Conservation (phyloP, 345 rosid species). For the Populus simonii region DNA sequence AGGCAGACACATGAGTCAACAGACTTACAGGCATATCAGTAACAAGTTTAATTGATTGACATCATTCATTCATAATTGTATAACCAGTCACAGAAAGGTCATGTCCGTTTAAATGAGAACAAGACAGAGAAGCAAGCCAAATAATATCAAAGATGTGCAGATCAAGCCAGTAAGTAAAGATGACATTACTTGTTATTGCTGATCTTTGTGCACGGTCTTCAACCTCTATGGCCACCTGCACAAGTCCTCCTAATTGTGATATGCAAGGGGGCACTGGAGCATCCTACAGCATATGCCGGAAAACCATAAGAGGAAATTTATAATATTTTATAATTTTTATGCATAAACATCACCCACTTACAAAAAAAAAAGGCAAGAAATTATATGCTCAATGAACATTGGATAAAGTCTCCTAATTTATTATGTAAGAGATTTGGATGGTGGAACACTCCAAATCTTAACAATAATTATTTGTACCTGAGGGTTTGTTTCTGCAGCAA, state of each 20-base stretch:
- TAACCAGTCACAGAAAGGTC: neutral
- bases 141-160: neutral
- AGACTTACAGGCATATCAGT: neutral
- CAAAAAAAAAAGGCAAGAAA: neutral
- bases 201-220: conserved; percentile 93
- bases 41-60: neutral
- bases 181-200: conserved; percentile 73
- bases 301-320: conserved; percentile 3
- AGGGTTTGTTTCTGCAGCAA: conserved; percentile 93
- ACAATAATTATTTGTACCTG: conserved; percentile 40
- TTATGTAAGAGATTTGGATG: neutral
- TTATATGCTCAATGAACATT: neutral
- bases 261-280: conserved; percentile 96
- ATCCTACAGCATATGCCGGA: conserved; percentile 41
- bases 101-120: neutral
- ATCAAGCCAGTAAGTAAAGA: neutral
- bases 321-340: neutral
- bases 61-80: neutral
- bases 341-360: neutral
- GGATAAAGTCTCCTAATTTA: neutral
- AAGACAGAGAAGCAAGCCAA: neutral
- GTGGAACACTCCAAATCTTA: neutral
- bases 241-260: conserved; percentile 90
- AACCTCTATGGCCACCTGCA: conserved; percentile 91
- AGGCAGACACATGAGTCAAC: neutral